These are phyloP conservation scores for Passalora sequoiae DNA, from an alignment of 2,329 filamentous ascomycete genomes.

Conservation along the genomic window DNA sequence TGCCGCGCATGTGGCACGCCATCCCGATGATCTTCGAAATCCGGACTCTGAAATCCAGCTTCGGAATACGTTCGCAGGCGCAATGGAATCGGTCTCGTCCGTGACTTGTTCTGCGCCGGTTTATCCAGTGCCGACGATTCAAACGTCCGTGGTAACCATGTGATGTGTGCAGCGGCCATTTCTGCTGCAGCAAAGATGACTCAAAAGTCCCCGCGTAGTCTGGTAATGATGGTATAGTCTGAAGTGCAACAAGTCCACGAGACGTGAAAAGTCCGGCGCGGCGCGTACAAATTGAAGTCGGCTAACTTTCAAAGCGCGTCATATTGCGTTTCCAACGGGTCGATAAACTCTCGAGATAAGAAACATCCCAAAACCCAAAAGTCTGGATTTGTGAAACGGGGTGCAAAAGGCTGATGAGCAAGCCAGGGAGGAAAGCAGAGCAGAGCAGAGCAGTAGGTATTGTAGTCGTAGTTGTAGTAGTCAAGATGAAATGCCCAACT, in stretches of 20 bases:
- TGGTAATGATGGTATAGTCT: no score
- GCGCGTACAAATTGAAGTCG: background rate
- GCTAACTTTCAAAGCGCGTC: background rate
- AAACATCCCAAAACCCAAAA: no score
- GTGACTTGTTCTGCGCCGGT: background rate
- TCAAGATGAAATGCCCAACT: no score
- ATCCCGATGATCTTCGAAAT: conserved; percentile 12
- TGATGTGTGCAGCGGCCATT: conserved; percentile 7
- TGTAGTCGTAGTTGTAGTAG: no score
- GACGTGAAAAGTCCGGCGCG: background rate
- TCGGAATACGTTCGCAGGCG: conserved; percentile 21
- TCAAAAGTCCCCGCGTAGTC: background rate
- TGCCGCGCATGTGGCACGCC: conserved; percentile 15
- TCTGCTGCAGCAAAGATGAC: background rate
- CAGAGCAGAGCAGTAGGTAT: no score
- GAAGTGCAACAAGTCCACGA: no score
- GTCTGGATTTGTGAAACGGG: no score
- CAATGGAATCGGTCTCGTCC: conserved; percentile 19
- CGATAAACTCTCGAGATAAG: no score
- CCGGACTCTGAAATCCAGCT: conserved; percentile 12
- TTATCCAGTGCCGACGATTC: conserved; percentile 1
- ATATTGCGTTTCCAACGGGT: no score
- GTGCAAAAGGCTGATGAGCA: no score
- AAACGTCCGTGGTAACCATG: conserved; percentile 9
- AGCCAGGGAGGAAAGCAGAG: no score